A percentile compares a stretch with the other conserved stretches of the same genome.
These are phyloP conservation scores for Saksenaea oblongispora DNA, from an alignment of 371 early-diverging fungal species.

Conservation along the genomic window DNA sequence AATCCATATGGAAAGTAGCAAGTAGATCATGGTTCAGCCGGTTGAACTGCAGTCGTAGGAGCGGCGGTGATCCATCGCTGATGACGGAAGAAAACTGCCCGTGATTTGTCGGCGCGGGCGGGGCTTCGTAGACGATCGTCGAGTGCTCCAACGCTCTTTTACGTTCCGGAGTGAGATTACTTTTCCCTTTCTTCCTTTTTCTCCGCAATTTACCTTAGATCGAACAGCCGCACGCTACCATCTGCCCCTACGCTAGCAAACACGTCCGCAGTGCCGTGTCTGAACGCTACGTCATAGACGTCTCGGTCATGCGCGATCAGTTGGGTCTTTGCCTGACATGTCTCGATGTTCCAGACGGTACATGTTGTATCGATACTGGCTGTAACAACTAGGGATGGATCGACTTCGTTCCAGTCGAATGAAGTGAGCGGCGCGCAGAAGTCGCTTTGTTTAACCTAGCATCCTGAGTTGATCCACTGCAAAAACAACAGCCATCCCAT, in stretches of 20 bases:
- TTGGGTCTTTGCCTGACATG: conserved; percentile 93
- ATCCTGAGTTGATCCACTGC: background rate
- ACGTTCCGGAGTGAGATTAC: background rate
- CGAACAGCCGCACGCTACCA: conserved; percentile 95
- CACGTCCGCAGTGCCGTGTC: conserved; percentile 78
- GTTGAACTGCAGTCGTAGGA: conserved; percentile 87
- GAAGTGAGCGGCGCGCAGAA: conserved; percentile 90
- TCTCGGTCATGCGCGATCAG: conserved; percentile 97
- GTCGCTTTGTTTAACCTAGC: conserved; percentile 58
- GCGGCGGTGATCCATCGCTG: conserved; percentile 51
- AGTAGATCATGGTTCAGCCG: conserved; percentile 81
- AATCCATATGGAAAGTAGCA: conserved; percentile 82
- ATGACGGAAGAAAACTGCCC: conserved; percentile 23
- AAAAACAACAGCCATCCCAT: background rate
- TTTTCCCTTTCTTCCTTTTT: no score
- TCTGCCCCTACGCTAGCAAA: conserved; percentile 97
- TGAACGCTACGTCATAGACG: conserved; percentile 95
- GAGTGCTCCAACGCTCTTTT: conserved; percentile 85
- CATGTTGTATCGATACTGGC: conserved; percentile 97
- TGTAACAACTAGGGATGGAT: conserved; percentile 84
- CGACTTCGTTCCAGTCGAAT: conserved; percentile 94
- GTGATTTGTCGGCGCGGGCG: conserved; percentile 44
- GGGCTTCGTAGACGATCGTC: conserved; percentile 94
- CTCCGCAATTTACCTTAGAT: conserved; percentile 64
- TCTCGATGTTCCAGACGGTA: conserved; percentile 95